These are phyloP conservation scores for Astragalus membranaceus DNA, from an alignment of 306 rosid species.

Conservation along the genomic window DNA sequence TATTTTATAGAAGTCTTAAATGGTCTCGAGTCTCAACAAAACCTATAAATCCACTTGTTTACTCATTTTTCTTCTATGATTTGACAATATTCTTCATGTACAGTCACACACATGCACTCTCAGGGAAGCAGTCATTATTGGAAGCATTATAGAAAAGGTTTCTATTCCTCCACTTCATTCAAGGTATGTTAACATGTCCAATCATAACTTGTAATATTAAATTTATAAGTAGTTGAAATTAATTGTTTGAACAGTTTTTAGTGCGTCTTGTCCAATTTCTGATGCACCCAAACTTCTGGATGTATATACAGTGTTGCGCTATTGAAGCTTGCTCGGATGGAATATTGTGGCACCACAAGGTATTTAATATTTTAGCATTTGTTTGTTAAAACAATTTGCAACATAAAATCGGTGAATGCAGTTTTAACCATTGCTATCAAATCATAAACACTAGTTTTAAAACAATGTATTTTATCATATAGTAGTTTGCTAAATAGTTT, in stretches of 20 bases:
- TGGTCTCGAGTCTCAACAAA: neutral
- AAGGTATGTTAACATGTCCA: slow-evolving; percentile 43
- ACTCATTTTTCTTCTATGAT: neutral
- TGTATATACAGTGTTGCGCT: slow-evolving; percentile 71
- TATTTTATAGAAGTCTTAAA: neutral
- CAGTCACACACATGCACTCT: slow-evolving; percentile 80
- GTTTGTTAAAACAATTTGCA: neutral
- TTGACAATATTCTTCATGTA: slow-evolving; percentile 25
- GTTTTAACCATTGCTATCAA: neutral
- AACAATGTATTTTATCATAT: neutral
- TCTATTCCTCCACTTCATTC: slow-evolving; percentile 93
- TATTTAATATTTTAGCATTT: slow-evolving; percentile 18
- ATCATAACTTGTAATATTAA: neutral
- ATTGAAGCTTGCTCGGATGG: slow-evolving; percentile 82
- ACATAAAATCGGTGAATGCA: neutral
- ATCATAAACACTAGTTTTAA: too few species aligned
- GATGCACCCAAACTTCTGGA: slow-evolving; percentile 20
- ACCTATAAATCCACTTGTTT: neutral
- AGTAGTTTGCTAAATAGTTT: neutral
- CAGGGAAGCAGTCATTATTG: slow-evolving; percentile 91
- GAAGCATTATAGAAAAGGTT: slow-evolving; percentile 77
- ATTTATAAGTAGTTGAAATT: neutral
- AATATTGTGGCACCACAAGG: slow-evolving; percentile 97
- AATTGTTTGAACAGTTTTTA: neutral
- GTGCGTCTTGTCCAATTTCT: neutral